A percentile compares a stretch with the other conserved stretches of the same genome.
phyloP scores from a whole-genome alignment of 2,329 filamentous ascomycete species.

The Arachnomyces sp. region DNA sequence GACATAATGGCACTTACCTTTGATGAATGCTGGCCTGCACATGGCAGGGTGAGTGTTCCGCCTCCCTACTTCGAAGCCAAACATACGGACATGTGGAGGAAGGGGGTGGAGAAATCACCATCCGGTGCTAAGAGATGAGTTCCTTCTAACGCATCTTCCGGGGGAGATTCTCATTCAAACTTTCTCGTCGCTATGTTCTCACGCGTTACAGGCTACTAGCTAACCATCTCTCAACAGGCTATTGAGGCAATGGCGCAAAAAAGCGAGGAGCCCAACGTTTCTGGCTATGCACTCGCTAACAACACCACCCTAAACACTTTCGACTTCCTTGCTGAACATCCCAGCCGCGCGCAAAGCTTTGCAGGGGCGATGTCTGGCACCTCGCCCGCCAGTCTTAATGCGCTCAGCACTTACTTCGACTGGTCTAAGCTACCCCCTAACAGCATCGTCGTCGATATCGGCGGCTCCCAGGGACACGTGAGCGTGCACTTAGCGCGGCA shows the following conservation, averaged over 20 bases:
- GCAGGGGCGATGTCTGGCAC: constrained; percentile 9
- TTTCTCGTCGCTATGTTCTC: too few species aligned
- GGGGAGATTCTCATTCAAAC: too few species aligned
- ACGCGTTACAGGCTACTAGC: neutral
- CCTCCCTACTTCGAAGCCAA: neutral
- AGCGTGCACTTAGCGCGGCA: constrained; percentile 28
- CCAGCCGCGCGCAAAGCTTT: constrained; percentile 9
- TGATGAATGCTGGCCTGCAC: constrained; percentile 6
- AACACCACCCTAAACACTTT: constrained; percentile 8
- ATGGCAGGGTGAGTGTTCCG: neutral
- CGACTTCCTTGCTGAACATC: constrained; percentile 7
- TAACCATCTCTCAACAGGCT: neutral
- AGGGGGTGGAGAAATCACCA: too few species aligned
- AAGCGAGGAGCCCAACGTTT: constrained; percentile 5
- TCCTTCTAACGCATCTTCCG: too few species aligned
- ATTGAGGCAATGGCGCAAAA: constrained; percentile 2
- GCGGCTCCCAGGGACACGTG: constrained; percentile 13
- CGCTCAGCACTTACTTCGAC: neutral
- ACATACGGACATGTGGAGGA: too few species aligned
- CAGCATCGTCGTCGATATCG: constrained; percentile 34
- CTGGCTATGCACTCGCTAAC: constrained; percentile 6
- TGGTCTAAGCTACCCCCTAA: neutral
- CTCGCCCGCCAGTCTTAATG: neutral
- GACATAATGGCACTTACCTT: constrained; percentile 6
- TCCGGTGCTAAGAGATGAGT: too few species aligned